A percentile compares a stretch with the other conserved stretches of the same genome.
These are phyloP conservation scores for Leccinum solheimii DNA, from an alignment of 1,284 basidiomycete species.

Conservation along the genomic window DNA sequence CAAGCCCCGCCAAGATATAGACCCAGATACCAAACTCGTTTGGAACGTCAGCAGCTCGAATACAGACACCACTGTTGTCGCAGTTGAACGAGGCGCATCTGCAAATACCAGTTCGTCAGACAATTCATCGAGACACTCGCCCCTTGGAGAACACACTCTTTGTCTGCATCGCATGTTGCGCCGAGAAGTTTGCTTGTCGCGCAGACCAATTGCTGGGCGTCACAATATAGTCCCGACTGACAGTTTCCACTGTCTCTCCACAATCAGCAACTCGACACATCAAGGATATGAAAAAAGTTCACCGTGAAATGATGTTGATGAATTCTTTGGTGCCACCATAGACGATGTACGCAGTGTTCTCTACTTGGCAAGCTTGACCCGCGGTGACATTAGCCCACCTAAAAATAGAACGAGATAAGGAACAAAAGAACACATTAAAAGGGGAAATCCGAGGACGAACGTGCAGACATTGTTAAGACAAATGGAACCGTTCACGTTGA, in stretches of 20 bases:
- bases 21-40: slow-evolving; percentile 67
- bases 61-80: slow-evolving; percentile 59
- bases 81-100: slow-evolving; percentile 83
- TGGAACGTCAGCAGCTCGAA: slow-evolving; percentile 58
- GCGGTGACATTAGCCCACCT: slow-evolving; percentile 77
- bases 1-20: slow-evolving; percentile 70
- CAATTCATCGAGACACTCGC: not conserved
- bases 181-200: slow-evolving; percentile 57
- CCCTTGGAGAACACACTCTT: slow-evolving; percentile 56
- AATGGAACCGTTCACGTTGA: slow-evolving; percentile 79
- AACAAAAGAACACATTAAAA: not conserved
- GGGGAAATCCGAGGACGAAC: slow-evolving; percentile 42
- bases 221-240: slow-evolving; percentile 69
- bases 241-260: slow-evolving; percentile 60
- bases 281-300: slow-evolving; percentile 15
- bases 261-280: not conserved
- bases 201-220: slow-evolving; percentile 61
- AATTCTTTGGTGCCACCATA: slow-evolving; percentile 61
- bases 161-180: slow-evolving; percentile 70
- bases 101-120: slow-evolving; percentile 8
- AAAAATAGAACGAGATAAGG: not conserved
- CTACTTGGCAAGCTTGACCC: slow-evolving; percentile 64
- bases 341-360: slow-evolving; percentile 78
- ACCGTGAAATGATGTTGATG: slow-evolving; percentile 78
- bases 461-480: slow-evolving; percentile 82